These are phyloP conservation scores for Vaccinium darrowii DNA, from an alignment of 148 eudicot species.

Conservation along the genomic window DNA sequence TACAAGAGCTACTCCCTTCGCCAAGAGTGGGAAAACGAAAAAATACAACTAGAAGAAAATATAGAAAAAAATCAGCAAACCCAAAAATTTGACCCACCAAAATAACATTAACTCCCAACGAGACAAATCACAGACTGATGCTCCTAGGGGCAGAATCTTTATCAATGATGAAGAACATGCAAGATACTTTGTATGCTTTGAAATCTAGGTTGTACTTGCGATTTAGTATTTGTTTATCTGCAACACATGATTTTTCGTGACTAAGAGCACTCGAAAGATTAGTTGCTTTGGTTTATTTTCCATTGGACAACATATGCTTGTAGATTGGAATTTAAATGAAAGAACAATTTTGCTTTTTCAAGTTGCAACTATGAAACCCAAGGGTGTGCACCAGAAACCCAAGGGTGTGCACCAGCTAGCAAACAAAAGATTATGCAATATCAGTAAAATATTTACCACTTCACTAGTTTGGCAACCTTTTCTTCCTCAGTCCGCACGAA, in stretches of 20 bases:
- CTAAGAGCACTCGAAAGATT: background rate
- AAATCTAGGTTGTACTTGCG: background rate
- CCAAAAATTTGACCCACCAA: background rate
- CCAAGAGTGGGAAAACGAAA: background rate
- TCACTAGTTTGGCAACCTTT: background rate
- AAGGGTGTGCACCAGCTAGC: background rate
- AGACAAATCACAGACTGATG: background rate
- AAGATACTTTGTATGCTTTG: background rate
- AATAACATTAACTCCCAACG: background rate
- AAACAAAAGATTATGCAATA: background rate
- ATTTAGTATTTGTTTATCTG: background rate
- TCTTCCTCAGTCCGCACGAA: background rate
- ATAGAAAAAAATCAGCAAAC: background rate
- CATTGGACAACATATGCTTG: background rate
- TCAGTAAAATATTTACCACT: background rate
- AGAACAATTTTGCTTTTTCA: background rate
- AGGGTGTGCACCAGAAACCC: background rate
- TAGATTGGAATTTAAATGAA: background rate
- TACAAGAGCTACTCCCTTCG: background rate
- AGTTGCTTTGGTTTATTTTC: constrained; percentile 1
- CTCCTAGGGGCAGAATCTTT: background rate
- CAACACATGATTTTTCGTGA: background rate
- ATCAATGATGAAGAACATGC: constrained; percentile 5
- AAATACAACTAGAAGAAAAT: background rate
- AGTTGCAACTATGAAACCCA: background rate